These are phyloP conservation scores for Melastoma malabathricum DNA, from an alignment of 345 rosid species.

Conservation along the genomic window DNA sequence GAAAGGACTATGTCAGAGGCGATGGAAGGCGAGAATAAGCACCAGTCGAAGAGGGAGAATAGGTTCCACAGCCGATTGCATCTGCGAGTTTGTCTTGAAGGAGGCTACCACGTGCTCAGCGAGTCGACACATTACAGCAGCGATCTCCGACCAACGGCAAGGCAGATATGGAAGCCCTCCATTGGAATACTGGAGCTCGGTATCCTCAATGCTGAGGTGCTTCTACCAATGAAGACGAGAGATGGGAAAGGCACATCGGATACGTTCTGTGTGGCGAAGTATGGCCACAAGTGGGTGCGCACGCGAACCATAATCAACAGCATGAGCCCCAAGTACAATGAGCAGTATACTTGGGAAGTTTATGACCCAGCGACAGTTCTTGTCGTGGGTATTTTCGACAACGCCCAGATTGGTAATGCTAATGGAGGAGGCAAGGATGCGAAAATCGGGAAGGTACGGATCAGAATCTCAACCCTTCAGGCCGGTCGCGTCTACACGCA, in stretches of 20 bases:
- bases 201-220: slow-evolving; percentile 52
- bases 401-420: slow-evolving; percentile 40
- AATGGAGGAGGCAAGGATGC: slow-evolving; percentile 28
- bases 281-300: slow-evolving; percentile 90
- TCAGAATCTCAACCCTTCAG: slow-evolving; percentile 78
- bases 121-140: slow-evolving; percentile 90
- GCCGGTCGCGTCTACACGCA: slow-evolving; percentile 73
- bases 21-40: slow-evolving; percentile 17
- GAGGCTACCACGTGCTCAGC: slow-evolving; percentile 94
- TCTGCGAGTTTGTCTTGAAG: slow-evolving; percentile 61
- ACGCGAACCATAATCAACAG: slow-evolving; percentile 63
- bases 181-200: slow-evolving; percentile 83
- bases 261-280: slow-evolving; percentile 95
- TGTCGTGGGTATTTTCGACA: slow-evolving; percentile 79
- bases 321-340: slow-evolving; percentile 74
- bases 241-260: slow-evolving; percentile 71
- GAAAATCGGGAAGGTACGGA: slow-evolving; percentile 65
- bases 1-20: slow-evolving; percentile 37
- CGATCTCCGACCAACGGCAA: slow-evolving; percentile 86
- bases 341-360: slow-evolving; percentile 97
- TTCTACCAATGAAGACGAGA: slow-evolving; percentile 56
- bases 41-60: slow-evolving; percentile 27
- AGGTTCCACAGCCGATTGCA: slow-evolving; percentile 56
- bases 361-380: slow-evolving; percentile 82
- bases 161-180: slow-evolving; percentile 61